phyloP scores from a whole-genome alignment of 2,329 filamentous ascomycete species.

The Pseudogymnoascus sp. region DNA sequence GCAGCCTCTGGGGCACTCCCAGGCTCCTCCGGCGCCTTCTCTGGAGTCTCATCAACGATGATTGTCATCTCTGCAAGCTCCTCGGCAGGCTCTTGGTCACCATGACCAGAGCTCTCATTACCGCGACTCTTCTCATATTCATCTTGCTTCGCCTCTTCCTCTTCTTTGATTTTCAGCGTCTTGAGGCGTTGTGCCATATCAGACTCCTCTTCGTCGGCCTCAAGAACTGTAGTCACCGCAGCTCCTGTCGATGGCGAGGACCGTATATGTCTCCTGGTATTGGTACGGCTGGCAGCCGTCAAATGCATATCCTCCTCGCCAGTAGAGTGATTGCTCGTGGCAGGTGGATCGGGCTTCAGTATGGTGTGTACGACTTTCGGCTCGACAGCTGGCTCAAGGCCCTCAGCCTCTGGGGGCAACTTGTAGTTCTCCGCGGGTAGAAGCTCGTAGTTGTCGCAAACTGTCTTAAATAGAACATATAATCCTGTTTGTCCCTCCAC shows the following conservation, averaged over 20 bases:
- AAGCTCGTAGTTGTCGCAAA: conserved; percentile 84
- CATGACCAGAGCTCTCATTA: conserved; percentile 21
- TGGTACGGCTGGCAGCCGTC: conserved; percentile 51
- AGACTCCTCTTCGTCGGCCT: conserved; percentile 68
- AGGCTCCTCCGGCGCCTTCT: conserved; percentile 26
- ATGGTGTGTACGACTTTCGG: conserved; percentile 30
- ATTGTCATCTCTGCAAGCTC: conserved; percentile 15
- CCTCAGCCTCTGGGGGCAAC: conserved; percentile 85
- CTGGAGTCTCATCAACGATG: conserved; percentile 7
- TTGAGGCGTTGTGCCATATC: conserved; percentile 40
- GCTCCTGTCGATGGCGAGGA: conserved; percentile 73
- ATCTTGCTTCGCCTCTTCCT: conserved; percentile 23
- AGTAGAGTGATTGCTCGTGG: conserved; percentile 20
- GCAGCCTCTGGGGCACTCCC: conserved; percentile 8
- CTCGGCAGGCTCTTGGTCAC: conserved; percentile 17
- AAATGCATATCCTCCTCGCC: conserved; percentile 38
- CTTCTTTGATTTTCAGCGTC: conserved; percentile 40
- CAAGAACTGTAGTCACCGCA: conserved; percentile 70
- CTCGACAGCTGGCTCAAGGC: conserved; percentile 52
- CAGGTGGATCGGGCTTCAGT: conserved; percentile 29
- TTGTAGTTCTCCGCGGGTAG: conserved; percentile 94
- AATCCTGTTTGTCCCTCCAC: conserved; percentile 85
- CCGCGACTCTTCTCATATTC: background rate
- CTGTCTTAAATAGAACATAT: conserved; percentile 94
- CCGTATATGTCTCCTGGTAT: conserved; percentile 71